Evolutionary conservation across 306 rosid genomes (phyloP), one percentile per base, ranked within the genome.

Genomic region (Adenanthera pavonina): DNA sequence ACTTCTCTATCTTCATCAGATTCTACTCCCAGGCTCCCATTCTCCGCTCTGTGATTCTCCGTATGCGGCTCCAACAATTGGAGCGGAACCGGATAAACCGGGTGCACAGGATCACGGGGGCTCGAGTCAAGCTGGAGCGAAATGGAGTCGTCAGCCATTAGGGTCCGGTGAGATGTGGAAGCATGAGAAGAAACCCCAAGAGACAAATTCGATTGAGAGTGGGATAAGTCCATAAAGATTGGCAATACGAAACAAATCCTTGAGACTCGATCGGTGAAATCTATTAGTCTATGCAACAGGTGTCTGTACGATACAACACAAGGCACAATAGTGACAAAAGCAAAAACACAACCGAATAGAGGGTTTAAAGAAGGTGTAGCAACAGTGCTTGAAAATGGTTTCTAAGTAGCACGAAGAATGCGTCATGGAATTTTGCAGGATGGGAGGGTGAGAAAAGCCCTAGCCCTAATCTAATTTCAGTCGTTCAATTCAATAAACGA

Each of bases 61-160:
- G 85, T 51, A 80, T 82, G 94, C 14, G 91, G 92, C 56, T 94
- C 98, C 53, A 94, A 79, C 69, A 94, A 86, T 80, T 94, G 97
- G 2, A 94, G 93, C 4, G 92, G 94, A 5, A 93, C 85, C 12
- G 93, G 85, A n/a, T 91, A 73, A 13, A 80, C 47, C 0, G 94
- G 77, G 48, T 86, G 83, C n/a, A 84, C 20, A 5, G 89, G 78
- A 44, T 91, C 91, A 16, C 89, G 93, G 16, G 81, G 82, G 85
- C 84, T 85, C 14, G 95, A 83, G 69, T 92, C 97, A 3, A 92
- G 87, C 82, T 90, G 97, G 10, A 92, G 90, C 19, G 84, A 59
- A n/a, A 92, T 84, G 19, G 95, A 86, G 30, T 92, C 97, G 53
- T 92, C 97, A 52, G 91, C 76, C 30, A 89, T 79, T 14, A 75